Conservation (phyloP, 1,284 basidiomycete genomes). For the Sporisorium scitamineum region DNA sequence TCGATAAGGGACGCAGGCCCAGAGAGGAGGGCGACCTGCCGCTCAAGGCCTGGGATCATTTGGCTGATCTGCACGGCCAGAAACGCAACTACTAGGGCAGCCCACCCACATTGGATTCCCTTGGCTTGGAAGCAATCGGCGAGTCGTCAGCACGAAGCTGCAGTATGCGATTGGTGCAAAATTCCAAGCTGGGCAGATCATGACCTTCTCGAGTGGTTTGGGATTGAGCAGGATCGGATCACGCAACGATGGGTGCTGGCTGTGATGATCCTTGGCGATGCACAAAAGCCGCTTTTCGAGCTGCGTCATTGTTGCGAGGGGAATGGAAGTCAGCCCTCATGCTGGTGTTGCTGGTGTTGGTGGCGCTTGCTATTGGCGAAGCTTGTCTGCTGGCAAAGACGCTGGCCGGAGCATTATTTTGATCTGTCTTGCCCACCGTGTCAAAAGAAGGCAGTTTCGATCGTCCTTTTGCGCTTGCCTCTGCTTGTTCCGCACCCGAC, state of each 20-base stretch:
- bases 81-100: slow-evolving; percentile 8
- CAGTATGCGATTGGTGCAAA: too few species aligned
- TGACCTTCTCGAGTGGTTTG: background rate
- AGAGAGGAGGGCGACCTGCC: slow-evolving; percentile 8
- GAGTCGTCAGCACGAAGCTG: background rate
- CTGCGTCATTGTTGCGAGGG: slow-evolving; percentile 26
- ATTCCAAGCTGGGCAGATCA: too few species aligned
- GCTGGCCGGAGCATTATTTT: background rate
- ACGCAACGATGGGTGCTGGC: slow-evolving; percentile 1
- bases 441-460: slow-evolving; percentile 20
- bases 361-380: background rate
- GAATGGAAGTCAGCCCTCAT: too few species aligned
- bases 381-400: slow-evolving; percentile 24
- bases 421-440: slow-evolving; percentile 14
- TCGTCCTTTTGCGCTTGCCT: background rate
- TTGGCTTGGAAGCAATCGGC: background rate
- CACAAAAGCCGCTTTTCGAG: slow-evolving; percentile 27
- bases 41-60: slow-evolving; percentile 5
- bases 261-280: slow-evolving; percentile 15
- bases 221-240: background rate
- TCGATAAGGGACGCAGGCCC: background rate
- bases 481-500: background rate
- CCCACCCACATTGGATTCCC: background rate
- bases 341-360: too few species aligned
- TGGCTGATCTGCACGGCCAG: slow-evolving; percentile 19